A percentile compares a stretch with the other conserved stretches of the same genome.
Conservation (phyloP, 1,284 basidiomycete species). For the Fomitopsis schrenkii region DNA sequence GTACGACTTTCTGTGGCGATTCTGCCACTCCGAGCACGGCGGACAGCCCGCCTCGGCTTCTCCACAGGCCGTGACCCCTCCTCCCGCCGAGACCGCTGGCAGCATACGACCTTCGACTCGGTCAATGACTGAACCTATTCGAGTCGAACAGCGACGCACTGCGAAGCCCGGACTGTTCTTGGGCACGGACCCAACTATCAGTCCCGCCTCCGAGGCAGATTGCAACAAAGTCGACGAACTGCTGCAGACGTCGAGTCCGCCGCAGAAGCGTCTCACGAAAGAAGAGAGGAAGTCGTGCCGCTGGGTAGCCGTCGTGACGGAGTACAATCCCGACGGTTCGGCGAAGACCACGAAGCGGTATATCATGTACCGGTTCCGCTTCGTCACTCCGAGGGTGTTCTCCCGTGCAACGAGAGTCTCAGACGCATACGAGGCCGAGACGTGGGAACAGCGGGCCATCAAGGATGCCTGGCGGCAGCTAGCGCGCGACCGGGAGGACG, state of each 20-base stretch:
- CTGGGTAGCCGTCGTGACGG: neutral
- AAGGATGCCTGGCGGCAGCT: conserved; percentile 1
- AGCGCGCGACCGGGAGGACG: neutral
- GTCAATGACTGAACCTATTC: no score
- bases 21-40: neutral
- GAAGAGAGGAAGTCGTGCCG: neutral
- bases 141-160: neutral
- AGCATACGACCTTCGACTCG: no score
- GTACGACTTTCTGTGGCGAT: no score
- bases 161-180: neutral
- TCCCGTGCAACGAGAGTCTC: neutral
- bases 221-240: neutral
- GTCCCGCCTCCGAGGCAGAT: neutral
- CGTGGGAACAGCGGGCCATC: neutral
- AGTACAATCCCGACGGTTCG: neutral
- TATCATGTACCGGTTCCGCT: neutral
- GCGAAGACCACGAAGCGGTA: neutral
- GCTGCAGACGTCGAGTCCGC: neutral
- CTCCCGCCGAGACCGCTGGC: no score
- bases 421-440: neutral
- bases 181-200: neutral
- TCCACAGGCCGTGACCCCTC: no score
- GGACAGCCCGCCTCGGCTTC: no score
- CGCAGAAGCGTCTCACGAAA: neutral
- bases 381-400: neutral